Conservation (phyloP, 2,329 filamentous ascomycete species). For the Stagonosporopsis rhizophila region DNA sequence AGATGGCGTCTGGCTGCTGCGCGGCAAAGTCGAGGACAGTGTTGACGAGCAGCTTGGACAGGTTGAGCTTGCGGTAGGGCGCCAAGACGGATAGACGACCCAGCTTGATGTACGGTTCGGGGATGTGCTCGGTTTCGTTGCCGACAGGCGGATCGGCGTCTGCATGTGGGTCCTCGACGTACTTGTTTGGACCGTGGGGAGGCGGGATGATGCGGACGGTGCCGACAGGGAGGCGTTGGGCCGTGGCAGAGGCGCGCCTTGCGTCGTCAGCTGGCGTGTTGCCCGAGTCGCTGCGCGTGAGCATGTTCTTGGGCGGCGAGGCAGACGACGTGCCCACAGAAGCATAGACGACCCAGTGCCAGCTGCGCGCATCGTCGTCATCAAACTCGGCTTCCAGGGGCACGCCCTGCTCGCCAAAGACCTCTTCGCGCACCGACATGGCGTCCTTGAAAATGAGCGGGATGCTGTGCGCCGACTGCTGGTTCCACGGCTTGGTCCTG, state of each 20-base stretch:
- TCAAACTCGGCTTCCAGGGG: conserved; percentile 76
- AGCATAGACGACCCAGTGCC: conserved; percentile 88
- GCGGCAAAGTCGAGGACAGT: conserved; percentile 72
- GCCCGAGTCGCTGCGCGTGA: conserved; percentile 56
- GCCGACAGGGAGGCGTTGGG: conserved; percentile 66
- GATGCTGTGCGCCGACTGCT: conserved; percentile 44
- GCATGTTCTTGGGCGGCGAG: conserved; percentile 38
- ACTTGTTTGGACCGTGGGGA: conserved; percentile 73
- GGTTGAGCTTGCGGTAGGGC: conserved; percentile 68
- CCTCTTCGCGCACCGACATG: conserved; percentile 63
- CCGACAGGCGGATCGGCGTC: conserved; percentile 36
- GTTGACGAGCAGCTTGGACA: conserved; percentile 72
- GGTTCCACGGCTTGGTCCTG: conserved; percentile 40
- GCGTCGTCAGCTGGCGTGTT: conserved; percentile 49
- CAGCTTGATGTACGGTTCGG: conserved; percentile 82
- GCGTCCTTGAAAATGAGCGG: conserved; percentile 60
- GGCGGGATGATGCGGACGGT: conserved; percentile 84
- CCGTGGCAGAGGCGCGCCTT: conserved; percentile 47
- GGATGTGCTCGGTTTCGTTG: conserved; percentile 59
- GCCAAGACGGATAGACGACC: conserved; percentile 76
- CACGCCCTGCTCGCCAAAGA: conserved; percentile 66
- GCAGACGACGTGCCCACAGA: conserved; percentile 59
- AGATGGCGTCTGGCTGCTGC: conserved; percentile 61
- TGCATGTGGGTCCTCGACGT: conserved; percentile 41
- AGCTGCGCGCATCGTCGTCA: conserved; percentile 77